Evolutionary conservation across 1,284 basidiomycete genomes (phyloP), one percentile per base, ranked within the genome.

Genomic region (Peniophora sp.): DNA sequence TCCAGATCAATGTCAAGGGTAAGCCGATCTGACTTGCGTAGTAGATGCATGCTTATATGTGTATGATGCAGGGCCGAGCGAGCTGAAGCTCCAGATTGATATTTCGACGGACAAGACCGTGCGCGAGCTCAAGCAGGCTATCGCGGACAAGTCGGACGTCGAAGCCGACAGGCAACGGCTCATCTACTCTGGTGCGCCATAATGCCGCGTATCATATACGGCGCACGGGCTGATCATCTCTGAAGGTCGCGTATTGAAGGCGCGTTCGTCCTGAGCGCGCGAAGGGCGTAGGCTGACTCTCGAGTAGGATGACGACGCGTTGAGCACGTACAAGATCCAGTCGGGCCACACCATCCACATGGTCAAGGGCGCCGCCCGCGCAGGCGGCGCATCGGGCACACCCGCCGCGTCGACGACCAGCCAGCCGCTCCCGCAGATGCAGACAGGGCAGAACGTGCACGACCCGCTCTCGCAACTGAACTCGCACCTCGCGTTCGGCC

Each of bases 251-350:
- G 86, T 89, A 14, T 65, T 89, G 58, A 88, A 89, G 72, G 85
- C 82, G 57, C 36, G 62, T 55, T 41, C n/a, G 37, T n/a, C 5
- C 15, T n/a, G 37, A 8, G 37, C 34, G 15, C 37, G 15, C n/a
- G 5, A 17, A n/a, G 37, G 10, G 15, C 37, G n/a, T 41, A n/a
- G 18, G 8, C 37, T 41, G 15, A 41, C 27, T 6, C 8, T 5
- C 15, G 15, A 5, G 24, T 54, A 95, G 81, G 92, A 95, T 62
- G 91, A 94, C 45, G 92, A 95, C 59, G 61, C 67, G 14, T 73
- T 96, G 5, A 81, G 88, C 2, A 74, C 75, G 14, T 96, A 96
- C 78, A 95, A 94, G 75, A 92, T 96, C 55, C 87, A 91, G 63
- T 76, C 83, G 1, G 75, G 79, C 9, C 88, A 96, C 64, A 94